Percentiles rank a stretch among this genome's conserved stretches.
Evolutionary conservation across 352 stramenopile species (phyloP).

Genomic region (Globisporangium solare): DNA sequence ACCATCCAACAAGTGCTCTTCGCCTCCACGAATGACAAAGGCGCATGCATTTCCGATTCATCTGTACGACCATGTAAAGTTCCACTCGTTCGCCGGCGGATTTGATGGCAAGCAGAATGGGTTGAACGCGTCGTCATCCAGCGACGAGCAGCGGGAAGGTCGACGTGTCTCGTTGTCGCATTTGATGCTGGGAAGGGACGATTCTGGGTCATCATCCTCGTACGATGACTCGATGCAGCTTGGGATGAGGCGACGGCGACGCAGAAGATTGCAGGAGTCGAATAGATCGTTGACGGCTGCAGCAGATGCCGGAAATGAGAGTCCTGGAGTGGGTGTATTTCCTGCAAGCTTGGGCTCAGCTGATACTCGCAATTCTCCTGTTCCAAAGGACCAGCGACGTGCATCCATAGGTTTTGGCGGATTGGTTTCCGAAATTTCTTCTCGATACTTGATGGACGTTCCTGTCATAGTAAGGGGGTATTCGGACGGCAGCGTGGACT

Average conservation of each 20-base stretch:
- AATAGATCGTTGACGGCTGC: neutral
- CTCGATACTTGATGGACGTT: slow-evolving; percentile 51
- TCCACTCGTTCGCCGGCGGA: slow-evolving; percentile 26
- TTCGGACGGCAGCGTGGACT: slow-evolving; percentile 41
- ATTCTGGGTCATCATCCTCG: slow-evolving; percentile 24
- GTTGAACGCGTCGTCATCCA: neutral
- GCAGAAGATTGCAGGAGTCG: slow-evolving; percentile 4
- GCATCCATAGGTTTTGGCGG: slow-evolving; percentile 3
- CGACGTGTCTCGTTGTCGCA: slow-evolving; percentile 28
- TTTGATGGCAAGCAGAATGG: slow-evolving; percentile 8
- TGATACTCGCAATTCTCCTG: slow-evolving; percentile 10
- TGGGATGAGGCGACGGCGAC: slow-evolving; percentile 23
- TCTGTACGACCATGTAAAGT: slow-evolving; percentile 23
- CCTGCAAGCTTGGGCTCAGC: slow-evolving; percentile 25
- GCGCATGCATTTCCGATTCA: slow-evolving; percentile 9
- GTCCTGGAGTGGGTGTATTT: slow-evolving; percentile 18
- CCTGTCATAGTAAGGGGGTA: slow-evolving; percentile 47
- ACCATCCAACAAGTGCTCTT: slow-evolving; percentile 17
- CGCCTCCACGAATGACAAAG: slow-evolving; percentile 19
- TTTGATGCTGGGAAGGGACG: slow-evolving; percentile 39
- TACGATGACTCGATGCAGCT: slow-evolving; percentile 25
- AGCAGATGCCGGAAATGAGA: neutral
- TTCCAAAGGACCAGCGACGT: slow-evolving; percentile 1
- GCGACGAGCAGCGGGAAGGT: neutral
- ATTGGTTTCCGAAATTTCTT: slow-evolving; percentile 4